Evolutionary conservation across 2,329 filamentous ascomycete genomes (phyloP), one percentile per base, ranked within the genome.

Genomic region (Tolypocladium cylindrosporum): DNA sequence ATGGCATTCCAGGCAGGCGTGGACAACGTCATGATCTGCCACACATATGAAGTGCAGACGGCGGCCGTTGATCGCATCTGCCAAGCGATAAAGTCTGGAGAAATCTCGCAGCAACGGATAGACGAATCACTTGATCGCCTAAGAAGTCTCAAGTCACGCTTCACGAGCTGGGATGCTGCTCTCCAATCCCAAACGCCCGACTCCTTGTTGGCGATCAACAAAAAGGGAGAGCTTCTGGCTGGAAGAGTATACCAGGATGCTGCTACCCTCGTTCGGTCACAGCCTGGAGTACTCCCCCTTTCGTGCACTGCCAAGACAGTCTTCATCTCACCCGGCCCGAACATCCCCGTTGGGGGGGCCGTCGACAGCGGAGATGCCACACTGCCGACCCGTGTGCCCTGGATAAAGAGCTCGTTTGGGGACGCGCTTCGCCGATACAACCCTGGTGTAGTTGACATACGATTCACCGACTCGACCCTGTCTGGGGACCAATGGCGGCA

Each of bases 21-120:
- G 19, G 65, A 67, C 57, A 67, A 63, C 51, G 63, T 65, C 58
- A 66, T 67, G 65, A 66, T 67, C 39, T 67, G 65, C 61, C 65
- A 67, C 54, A 67, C 65, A 0, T 65, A 61, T 54, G 60, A 64
- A 11, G 61, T 65, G 14, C 65, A 67, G 55, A 55, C 64, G 3
- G 64, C 60, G 1, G 61, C 65, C 9, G 54, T 67, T n/a, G 65
- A 67, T 52, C 61, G 65, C 21, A 34, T 67, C 21, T 67, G 64
- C 27, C 54, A 59, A 1, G 65, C 65, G 6, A 8, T 67, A 4
- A 56, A 60, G 19, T 39, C 54, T 4, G 60, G 62, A 6, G 62
- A 63, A 31, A 50, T 67, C 0, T 51, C 61, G 0, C 52, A 60
- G 9, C n/a, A 59, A 19, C 56, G 60, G 11, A 57, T 67, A 11